These are phyloP conservation scores for Sporisorium iseilematis-ciliati DNA, from an alignment of 1,284 basidiomycete species.

Conservation along the genomic window DNA sequence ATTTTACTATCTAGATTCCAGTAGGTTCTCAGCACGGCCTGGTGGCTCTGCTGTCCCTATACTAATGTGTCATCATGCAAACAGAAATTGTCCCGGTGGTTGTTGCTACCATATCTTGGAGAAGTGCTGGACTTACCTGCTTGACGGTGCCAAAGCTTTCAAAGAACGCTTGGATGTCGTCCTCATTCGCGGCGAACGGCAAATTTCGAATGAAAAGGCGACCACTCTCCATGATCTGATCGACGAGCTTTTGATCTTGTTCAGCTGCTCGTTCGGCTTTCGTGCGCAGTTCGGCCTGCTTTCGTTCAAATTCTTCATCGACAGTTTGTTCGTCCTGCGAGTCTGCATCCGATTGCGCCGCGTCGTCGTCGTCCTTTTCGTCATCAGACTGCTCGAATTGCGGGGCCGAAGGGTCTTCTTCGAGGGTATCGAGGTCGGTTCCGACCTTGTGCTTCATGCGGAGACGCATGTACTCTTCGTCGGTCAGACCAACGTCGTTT, in stretches of 20 bases:
- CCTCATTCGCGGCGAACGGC: conserved; percentile 83
- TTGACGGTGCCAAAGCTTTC: conserved; percentile 78
- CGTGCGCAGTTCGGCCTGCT: conserved; percentile 38
- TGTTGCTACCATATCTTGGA: neutral
- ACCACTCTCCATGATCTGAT: conserved; percentile 80
- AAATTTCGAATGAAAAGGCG: conserved; percentile 93
- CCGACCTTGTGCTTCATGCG: conserved; percentile 69
- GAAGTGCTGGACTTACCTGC: conserved; percentile 64
- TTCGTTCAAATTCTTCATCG: conserved; percentile 32
- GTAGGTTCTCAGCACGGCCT: conserved; percentile 60
- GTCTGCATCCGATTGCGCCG: conserved; percentile 28
- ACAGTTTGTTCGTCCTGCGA: conserved; percentile 33
- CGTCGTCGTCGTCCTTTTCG: conserved; percentile 46
- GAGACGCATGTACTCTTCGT: conserved; percentile 70
- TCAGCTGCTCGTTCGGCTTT: conserved; percentile 49
- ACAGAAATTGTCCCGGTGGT: neutral
- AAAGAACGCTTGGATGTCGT: conserved; percentile 81
- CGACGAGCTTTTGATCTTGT: conserved; percentile 68
- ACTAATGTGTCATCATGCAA: conserved; percentile 62
- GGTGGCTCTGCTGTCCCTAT: conserved; percentile 68
- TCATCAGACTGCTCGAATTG: conserved; percentile 66
- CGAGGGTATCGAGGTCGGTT: conserved; percentile 48
- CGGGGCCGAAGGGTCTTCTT: conserved; percentile 24
- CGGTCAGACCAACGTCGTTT: conserved; percentile 63
- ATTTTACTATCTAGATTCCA: conserved; percentile 69